Evolutionary conservation across 2,329 filamentous ascomycete genomes (phyloP), one percentile per base, ranked within the genome.

Genomic region (Ilyonectria robusta): DNA sequence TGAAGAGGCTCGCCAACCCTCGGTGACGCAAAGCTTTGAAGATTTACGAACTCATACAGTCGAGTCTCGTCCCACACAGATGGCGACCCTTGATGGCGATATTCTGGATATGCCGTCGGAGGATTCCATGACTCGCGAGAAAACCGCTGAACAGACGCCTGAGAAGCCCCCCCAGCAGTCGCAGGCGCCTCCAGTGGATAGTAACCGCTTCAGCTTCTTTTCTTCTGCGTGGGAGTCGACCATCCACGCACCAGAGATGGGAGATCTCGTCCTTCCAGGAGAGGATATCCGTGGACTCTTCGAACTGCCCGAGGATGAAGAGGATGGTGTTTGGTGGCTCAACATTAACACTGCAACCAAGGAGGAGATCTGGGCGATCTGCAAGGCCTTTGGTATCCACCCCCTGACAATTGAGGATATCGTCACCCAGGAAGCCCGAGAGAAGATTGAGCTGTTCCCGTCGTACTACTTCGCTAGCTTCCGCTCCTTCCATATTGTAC

Each of bases 381-480:
- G 94, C 84, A 94, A 95, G 77, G 95, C 96, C 5, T 99, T 99
- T 81, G 94, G 94, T 15, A 93, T 99, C 61, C 96, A 99, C 81
- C 95, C 95, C 37, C 85, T 99, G 80, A 99, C 96, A 0, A 93
- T 95, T 44, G 96, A 99, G 81, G 96, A 99, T 84, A 98, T 99
- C 73, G 92, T 92, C 67, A 97, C 94, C 0, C 94, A 98, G 79
- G 96, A 99, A 82, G 93, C 95, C 11, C 94, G 96, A 48, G 96
- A 99, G 83, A 99, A 99, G 85, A 97, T 99, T 62, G 96, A 99
- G 81, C 87, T 99, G 26, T 99, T 99, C 83, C 93, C 94, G 26
- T 94, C 94, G 47, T 99, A 99, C 84, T 99, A 99, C 83, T 98
- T 99, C 80, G 94, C 97, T 57, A 97, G 94, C 80, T 99, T 98